phyloP scores from a whole-genome alignment of 768 basidiomycete genomes.

The Tephrocybe sp. region DNA sequence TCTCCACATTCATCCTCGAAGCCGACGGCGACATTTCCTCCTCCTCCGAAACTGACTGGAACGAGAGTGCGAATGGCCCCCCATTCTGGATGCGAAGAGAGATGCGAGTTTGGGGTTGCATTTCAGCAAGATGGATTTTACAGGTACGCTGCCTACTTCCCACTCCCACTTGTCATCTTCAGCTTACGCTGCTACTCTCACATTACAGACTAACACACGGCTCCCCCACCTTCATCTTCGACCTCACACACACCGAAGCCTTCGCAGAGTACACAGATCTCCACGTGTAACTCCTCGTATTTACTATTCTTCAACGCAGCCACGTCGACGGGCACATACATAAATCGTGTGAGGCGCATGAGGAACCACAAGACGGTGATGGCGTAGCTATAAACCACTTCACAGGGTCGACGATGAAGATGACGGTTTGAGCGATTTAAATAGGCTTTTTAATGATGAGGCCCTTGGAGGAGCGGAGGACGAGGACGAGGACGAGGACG shows the following conservation, averaged over 20 bases:
- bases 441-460: slow-evolving; percentile 12
- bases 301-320: slow-evolving; percentile 28
- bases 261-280: not conserved
- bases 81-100: too few relatives aligned
- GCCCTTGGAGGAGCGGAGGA: not conserved
- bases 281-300: not conserved
- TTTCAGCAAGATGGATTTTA: too few relatives aligned
- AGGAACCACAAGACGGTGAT: not conserved
- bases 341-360: slow-evolving; percentile 51
- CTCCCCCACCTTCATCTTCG: not conserved
- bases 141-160: too few relatives aligned
- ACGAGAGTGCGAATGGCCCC: too few relatives aligned
- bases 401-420: not conserved
- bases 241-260: not conserved
- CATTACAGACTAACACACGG: not conserved
- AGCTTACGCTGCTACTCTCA: too few relatives aligned
- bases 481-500: too few relatives aligned
- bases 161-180: too few relatives aligned
- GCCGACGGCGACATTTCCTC: too few relatives aligned
- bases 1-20: too few relatives aligned
- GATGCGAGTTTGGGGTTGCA: too few relatives aligned
- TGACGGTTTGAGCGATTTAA: slow-evolving; percentile 9
- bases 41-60: too few relatives aligned
- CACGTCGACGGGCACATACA: slow-evolving; percentile 71
- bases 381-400: too few relatives aligned